These are phyloP conservation scores for Alternaria arborescens DNA, from an alignment of 2,329 filamentous ascomycete genomes.

Conservation along the genomic window DNA sequence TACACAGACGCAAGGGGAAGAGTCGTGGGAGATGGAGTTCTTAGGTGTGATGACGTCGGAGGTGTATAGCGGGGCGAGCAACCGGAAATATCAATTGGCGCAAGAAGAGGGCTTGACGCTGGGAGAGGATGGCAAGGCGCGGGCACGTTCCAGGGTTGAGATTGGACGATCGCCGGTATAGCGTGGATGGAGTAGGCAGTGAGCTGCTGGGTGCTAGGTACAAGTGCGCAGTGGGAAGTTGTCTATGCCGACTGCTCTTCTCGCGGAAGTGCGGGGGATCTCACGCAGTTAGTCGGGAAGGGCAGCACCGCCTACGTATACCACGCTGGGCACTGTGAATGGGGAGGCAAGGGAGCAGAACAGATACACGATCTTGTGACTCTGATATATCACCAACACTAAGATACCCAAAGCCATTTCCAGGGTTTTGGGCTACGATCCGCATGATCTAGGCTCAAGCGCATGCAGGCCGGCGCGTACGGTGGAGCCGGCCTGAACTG, in stretches of 20 bases:
- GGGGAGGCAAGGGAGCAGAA: not conserved
- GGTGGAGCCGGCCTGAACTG: constrained; percentile 19
- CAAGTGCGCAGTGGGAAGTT: not conserved
- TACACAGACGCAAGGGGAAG: constrained; percentile 12
- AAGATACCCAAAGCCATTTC: constrained; percentile 6
- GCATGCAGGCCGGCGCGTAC: constrained; percentile 16
- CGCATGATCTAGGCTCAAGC: constrained; percentile 16
- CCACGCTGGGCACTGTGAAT: constrained; percentile 10
- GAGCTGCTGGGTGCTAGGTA: not conserved
- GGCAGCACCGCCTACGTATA: not conserved
- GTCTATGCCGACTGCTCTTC: not conserved
- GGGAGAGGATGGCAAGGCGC: constrained; percentile 1
- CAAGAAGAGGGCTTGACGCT: constrained; percentile 10
- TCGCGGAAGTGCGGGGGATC: constrained; percentile 4
- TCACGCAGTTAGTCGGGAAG: not conserved
- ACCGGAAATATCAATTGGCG: constrained; percentile 15
- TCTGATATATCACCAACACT: not conserved
- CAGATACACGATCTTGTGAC: constrained; percentile 16
- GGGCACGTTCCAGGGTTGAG: constrained; percentile 3
- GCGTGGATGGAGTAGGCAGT: constrained; percentile 6
- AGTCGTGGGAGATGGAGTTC: constrained; percentile 4
- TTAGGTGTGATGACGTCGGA: constrained; percentile 23
- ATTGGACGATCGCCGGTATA: constrained; percentile 4
- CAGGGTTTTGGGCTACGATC: constrained; percentile 16
- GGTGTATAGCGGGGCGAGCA: constrained; percentile 15